Evolutionary conservation across 805 yeast species (phyloP).

Genomic region (Monosporozyma siamensis): DNA sequence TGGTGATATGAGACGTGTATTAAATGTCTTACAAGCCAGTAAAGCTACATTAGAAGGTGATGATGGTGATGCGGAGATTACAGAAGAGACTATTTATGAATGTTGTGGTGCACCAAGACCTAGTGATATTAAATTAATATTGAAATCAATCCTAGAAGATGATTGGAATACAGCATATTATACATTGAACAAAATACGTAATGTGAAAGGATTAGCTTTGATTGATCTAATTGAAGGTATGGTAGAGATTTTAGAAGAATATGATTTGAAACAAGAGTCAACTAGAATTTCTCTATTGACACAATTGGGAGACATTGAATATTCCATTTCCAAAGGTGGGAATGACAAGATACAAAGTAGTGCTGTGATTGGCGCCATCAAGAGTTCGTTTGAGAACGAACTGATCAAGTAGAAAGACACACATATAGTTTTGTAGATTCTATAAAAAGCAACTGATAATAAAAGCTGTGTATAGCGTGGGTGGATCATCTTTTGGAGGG

Average conservation of each 20-base stretch:
- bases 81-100: constrained; percentile 73
- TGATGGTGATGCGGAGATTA: constrained; percentile 37
- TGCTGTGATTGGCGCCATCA: constrained; percentile 82
- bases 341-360: constrained; percentile 82
- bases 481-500: too few species aligned
- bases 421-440: constrained; percentile 11
- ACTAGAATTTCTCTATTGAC: constrained; percentile 58
- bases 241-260: constrained; percentile 56
- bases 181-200: constrained; percentile 58
- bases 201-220: constrained; percentile 75
- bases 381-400: constrained; percentile 37
- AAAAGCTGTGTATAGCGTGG: too few species aligned
- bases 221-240: constrained; percentile 77
- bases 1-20: constrained; percentile 95
- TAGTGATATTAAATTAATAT: constrained; percentile 61
- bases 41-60: constrained; percentile 55
- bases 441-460: constrained; percentile 8
- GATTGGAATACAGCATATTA: constrained; percentile 76
- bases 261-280: constrained; percentile 46
- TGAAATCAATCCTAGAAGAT: constrained; percentile 71
- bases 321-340: constrained; percentile 86
- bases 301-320: constrained; percentile 81
- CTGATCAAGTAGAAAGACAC: neutral
- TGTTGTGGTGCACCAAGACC: constrained; percentile 97
- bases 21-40: constrained; percentile 91